A percentile compares a stretch with the other conserved stretches of the same genome.
phyloP scores from a whole-genome alignment of 2,329 filamentous ascomycete species.

The Venturia carpophila region DNA sequence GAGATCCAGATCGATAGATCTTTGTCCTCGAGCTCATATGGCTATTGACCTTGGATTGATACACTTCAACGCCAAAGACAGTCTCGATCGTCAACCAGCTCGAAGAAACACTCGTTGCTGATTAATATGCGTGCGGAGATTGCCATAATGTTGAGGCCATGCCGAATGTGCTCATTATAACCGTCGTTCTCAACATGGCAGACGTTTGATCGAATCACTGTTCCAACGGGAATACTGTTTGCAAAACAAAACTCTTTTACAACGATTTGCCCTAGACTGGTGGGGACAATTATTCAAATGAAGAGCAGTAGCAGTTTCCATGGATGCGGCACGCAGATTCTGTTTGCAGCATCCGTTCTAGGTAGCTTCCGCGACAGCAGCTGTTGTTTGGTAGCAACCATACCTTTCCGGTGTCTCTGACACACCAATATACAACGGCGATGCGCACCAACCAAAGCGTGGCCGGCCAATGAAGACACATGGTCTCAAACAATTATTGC shows the following conservation, averaged over 20 bases:
- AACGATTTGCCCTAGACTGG: neutral
- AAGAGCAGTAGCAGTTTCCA: neutral
- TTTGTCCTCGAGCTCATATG: too few species aligned
- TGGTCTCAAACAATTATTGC: neutral
- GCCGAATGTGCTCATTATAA: neutral
- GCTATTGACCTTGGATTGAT: too few species aligned
- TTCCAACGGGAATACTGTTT: neutral
- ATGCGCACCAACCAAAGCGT: too few species aligned
- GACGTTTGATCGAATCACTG: neutral
- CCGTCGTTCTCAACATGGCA: neutral
- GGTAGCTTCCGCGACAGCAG: too few species aligned
- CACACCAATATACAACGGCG: too few species aligned
- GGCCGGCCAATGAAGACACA: too few species aligned
- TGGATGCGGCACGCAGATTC: neutral
- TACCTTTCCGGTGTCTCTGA: too few species aligned
- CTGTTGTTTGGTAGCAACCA: too few species aligned
- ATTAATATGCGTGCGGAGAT: neutral
- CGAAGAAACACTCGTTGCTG: neutral
- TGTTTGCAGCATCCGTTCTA: neutral
- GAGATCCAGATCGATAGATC: too few species aligned
- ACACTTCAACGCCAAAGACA: too few species aligned
- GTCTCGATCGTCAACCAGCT: too few species aligned
- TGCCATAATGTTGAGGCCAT: neutral
- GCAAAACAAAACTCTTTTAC: neutral
- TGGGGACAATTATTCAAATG: neutral